phyloP scores from a whole-genome alignment of 768 basidiomycete genomes.

The Ramaria rubella region DNA sequence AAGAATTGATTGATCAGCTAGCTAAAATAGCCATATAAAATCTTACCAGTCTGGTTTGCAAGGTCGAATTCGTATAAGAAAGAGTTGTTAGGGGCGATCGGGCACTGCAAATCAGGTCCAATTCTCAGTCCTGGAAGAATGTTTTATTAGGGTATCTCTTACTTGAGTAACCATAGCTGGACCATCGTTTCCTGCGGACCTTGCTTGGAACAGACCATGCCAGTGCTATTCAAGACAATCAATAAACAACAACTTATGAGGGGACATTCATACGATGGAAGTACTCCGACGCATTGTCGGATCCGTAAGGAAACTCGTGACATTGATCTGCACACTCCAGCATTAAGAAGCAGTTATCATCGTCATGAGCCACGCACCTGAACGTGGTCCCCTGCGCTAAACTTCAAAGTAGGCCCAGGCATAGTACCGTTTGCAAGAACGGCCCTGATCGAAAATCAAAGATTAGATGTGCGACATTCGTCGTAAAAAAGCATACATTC shows the following conservation, averaged over 20 bases:
- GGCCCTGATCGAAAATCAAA: slow-evolving; percentile 17
- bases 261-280: slow-evolving; percentile 30
- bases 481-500: slow-evolving; percentile 17
- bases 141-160: background rate
- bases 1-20: background rate
- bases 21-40: background rate
- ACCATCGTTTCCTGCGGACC: slow-evolving; percentile 40
- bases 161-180: slow-evolving; percentile 29
- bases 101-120: slow-evolving; percentile 28
- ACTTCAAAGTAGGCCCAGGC: slow-evolving; percentile 36
- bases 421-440: slow-evolving; percentile 38
- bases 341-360: background rate
- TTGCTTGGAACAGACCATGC: slow-evolving; percentile 42
- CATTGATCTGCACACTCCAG: slow-evolving; percentile 27
- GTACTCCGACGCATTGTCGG: slow-evolving; percentile 29
- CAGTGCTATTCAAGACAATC: slow-evolving; percentile 23
- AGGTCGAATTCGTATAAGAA: slow-evolving; percentile 35
- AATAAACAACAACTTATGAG: background rate
- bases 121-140: background rate
- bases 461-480: background rate
- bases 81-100: slow-evolving; percentile 31
- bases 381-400: slow-evolving; percentile 37
- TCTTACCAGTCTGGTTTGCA: slow-evolving; percentile 29
- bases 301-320: slow-evolving; percentile 29
- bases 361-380: background rate